Conservation (phyloP, 1,139 yeast genomes). For the Lodderomyces oxycetoniae region DNA sequence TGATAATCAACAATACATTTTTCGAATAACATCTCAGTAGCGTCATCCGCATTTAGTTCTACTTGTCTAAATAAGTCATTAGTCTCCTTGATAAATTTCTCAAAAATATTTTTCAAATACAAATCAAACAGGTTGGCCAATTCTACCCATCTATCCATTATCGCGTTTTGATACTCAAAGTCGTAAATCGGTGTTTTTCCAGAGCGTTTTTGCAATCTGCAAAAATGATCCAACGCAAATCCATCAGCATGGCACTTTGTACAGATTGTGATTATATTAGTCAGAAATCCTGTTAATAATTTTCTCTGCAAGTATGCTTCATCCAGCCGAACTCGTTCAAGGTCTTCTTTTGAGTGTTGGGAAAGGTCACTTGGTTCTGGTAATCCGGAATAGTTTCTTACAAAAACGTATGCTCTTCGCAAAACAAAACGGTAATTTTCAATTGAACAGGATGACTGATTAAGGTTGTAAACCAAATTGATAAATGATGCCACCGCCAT, state of each 20-base stretch:
- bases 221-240: slow-evolving; percentile 23
- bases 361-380: slow-evolving; percentile 31
- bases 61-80: not conserved
- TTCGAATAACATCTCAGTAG: slow-evolving; percentile 31
- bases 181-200: slow-evolving; percentile 14
- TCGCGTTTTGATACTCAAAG: slow-evolving; percentile 15
- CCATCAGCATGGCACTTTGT: slow-evolving; percentile 24
- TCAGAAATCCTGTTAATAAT: slow-evolving; percentile 36
- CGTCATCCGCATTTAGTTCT: slow-evolving; percentile 21
- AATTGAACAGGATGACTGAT: no score
- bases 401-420: slow-evolving; percentile 60
- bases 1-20: slow-evolving; percentile 33
- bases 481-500: slow-evolving; percentile 58
- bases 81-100: slow-evolving; percentile 20
- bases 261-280: slow-evolving; percentile 42
- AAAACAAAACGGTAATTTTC: slow-evolving; percentile 38
- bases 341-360: slow-evolving; percentile 31
- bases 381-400: slow-evolving; percentile 58
- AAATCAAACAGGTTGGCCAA: slow-evolving; percentile 62
- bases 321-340: slow-evolving; percentile 40
- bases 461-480: slow-evolving; percentile 43
- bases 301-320: slow-evolving; percentile 52
- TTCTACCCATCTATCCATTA: slow-evolving; percentile 45
- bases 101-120: slow-evolving; percentile 42
- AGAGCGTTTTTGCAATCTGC: slow-evolving; percentile 17